Evolutionary conservation across 164 flowering plant species (phyloP).

Genomic region (Echeveria elegans): DNA sequence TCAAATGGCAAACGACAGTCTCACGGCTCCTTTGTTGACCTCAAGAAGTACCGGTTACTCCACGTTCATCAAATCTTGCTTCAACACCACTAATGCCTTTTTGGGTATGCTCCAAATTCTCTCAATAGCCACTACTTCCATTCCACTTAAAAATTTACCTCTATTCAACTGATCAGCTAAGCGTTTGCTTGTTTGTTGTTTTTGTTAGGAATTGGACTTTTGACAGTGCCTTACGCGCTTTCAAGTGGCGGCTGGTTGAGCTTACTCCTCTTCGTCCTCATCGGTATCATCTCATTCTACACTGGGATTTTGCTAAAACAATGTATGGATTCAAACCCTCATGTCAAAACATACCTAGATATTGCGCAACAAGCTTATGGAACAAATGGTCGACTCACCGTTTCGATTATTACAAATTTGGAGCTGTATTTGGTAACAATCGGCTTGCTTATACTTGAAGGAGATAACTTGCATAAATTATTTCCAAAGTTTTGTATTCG

Average conservation of each 20-base stretch:
- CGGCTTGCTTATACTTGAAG: constrained; percentile 30
- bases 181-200: background rate
- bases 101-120: constrained; percentile 6
- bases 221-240: constrained; percentile 35
- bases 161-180: background rate
- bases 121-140: too few relatives aligned
- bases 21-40: constrained; percentile 11
- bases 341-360: constrained; percentile 24
- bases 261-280: constrained; percentile 20
- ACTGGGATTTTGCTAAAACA: constrained; percentile 21
- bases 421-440: constrained; percentile 29
- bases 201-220: constrained; percentile 22
- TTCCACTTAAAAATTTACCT: too few relatives aligned
- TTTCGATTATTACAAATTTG: constrained; percentile 16
- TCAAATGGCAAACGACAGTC: background rate
- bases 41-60: constrained; percentile 9
- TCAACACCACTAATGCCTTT: constrained; percentile 19
- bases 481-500: constrained; percentile 18
- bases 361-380: constrained; percentile 31
- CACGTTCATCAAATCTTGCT: constrained; percentile 15
- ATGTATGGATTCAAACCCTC: constrained; percentile 31
- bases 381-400: constrained; percentile 19
- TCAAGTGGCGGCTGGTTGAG: constrained; percentile 36
- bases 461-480: constrained; percentile 25
- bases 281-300: constrained; percentile 20